Evolutionary conservation across 768 basidiomycete genomes (phyloP), one percentile per base, ranked within the genome.

Genomic region (Termitomyces sp.): DNA sequence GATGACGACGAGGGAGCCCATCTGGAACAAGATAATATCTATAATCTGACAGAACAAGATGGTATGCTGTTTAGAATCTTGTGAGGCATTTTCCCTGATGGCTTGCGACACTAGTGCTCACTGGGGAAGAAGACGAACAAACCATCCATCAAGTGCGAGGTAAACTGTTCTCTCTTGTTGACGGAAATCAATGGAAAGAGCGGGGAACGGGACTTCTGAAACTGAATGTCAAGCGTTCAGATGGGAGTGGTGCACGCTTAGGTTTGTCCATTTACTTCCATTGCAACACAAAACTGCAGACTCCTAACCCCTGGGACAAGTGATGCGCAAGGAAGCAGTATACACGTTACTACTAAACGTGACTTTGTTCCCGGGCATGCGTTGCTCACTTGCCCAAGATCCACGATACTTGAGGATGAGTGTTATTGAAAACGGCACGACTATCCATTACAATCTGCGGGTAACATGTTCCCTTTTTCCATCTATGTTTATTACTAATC

Each of bases 251-350:
- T 16, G 87, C 89, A 55, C 85, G 90, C 45, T 72, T 92, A 50
- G 77, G 90, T 89, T 67, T 43, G 78, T 56, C 16, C 71, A 55
- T 40, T 59, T 60, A 45, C 50, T 54, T 58, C 30, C 38, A 20
- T 52, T 35, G 9, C n/a, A 11, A 14, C 3, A n/a, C 33, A 10
- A 33, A 43, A 9, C 20, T 11, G 58, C 13, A 36, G 13, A 22
- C 32, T 18, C 9, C 45, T 55, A 18, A 50, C 46, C 30, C n/a
- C 38, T 32, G 50, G 20, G 52, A 16, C 18, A 47, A 92, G 90
- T 92, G 20, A 91, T 92, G 89, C 81, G 90, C 60, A 92, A 91
- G 68, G 90, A 92, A 64, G 90, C 89, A 0, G 90, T 92, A 20
- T 87, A 84, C 67, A 78, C 87, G 2, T 70, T 92, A 53, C 66